phyloP scores from a whole-genome alignment of 2,329 filamentous ascomycete species.

The Simplicillium aogashimaense region DNA sequence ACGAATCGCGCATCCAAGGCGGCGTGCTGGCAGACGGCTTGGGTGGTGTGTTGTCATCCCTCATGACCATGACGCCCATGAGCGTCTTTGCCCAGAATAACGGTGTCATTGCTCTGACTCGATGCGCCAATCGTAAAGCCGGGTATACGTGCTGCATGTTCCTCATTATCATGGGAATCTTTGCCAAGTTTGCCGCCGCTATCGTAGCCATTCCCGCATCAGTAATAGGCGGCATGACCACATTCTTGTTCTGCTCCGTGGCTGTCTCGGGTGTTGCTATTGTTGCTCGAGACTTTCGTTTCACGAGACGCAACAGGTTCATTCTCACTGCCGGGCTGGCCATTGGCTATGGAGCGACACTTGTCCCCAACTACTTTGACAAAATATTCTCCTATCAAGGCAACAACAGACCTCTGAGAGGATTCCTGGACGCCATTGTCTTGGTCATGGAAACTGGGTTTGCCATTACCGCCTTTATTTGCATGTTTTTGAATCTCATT shows the following conservation, averaged over 20 bases:
- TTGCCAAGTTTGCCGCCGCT: conserved; percentile 73
- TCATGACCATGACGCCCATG: conserved; percentile 75
- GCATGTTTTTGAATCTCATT: conserved; percentile 62
- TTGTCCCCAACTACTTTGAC: conserved; percentile 57
- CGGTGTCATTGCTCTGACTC: conserved; percentile 71
- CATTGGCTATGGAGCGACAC: conserved; percentile 61
- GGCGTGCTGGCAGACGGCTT: conserved; percentile 70
- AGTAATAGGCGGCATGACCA: conserved; percentile 64
- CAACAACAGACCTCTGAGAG: conserved; percentile 54
- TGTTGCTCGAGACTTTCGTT: conserved; percentile 56
- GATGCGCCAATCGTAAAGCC: conserved; percentile 71
- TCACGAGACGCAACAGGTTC: conserved; percentile 73
- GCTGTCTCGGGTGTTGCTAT: conserved; percentile 71
- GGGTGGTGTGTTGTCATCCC: conserved; percentile 63
- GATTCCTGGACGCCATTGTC: conserved; percentile 66
- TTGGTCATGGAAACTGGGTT: conserved; percentile 69
- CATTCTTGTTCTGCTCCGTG: conserved; percentile 70
- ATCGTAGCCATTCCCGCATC: conserved; percentile 64
- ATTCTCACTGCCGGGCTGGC: conserved; percentile 68
- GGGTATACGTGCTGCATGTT: conserved; percentile 72
- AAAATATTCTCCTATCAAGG: conserved; percentile 66
- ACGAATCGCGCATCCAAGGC: conserved; percentile 70
- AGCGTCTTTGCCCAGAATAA: conserved; percentile 78
- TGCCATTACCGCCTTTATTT: conserved; percentile 63
- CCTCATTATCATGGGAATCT: conserved; percentile 70